Evolutionary conservation across 441 rosid genomes (phyloP).

Genomic region (Monsonia emarginata): DNA sequence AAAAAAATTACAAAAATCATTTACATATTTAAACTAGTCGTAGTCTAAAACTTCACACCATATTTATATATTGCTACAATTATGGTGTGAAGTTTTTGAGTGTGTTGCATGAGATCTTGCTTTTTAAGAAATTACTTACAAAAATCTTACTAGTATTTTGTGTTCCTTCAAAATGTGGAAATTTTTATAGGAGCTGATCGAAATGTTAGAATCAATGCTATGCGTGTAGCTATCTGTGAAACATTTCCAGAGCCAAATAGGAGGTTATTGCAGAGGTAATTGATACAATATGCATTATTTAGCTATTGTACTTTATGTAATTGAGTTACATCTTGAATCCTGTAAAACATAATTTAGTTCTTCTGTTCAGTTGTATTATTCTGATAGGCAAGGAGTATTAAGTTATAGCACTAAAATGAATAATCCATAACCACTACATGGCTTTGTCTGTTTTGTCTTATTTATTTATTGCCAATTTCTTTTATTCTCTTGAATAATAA

Average conservation of each 20-base stretch:
- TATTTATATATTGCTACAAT: not conserved
- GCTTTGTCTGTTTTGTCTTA: no score
- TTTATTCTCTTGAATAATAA: not conserved
- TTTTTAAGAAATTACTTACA: not conserved
- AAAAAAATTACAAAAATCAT: not conserved
- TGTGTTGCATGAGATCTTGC: not conserved
- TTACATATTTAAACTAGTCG: not conserved
- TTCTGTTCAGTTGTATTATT: not conserved
- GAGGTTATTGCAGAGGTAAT: conserved; percentile 83
- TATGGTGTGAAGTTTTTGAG: not conserved
- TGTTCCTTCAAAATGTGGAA: conserved; percentile 18
- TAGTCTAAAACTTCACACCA: not conserved
- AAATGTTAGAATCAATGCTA: conserved; percentile 56
- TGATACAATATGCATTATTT: conserved; percentile 10
- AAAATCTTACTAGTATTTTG: not conserved
- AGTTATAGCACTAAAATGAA: no score
- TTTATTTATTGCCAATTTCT: no score
- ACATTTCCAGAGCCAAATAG: conserved; percentile 99
- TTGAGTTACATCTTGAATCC: not conserved
- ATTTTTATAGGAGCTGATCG: conserved; percentile 55
- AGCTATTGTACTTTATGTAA: not conserved
- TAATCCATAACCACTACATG: no score
- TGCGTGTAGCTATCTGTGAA: conserved; percentile 81
- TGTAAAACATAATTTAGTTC: not conserved
- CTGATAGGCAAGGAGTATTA: not conserved